These are phyloP conservation scores for Theobroma grandiflorum DNA, from an alignment of 441 rosid genomes.

Conservation along the genomic window DNA sequence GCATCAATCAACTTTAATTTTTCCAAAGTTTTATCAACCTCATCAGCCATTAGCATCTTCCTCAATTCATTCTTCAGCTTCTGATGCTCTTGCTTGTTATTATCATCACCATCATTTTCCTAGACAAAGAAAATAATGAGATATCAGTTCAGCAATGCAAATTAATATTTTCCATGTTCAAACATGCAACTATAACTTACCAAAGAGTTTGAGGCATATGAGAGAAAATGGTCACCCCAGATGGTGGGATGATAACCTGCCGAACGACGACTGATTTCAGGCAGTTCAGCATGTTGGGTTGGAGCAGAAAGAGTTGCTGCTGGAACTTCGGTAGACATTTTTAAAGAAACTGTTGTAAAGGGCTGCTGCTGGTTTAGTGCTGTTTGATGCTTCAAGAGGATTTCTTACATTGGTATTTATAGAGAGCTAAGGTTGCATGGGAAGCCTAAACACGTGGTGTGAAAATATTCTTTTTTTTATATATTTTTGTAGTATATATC, in stretches of 20 bases:
- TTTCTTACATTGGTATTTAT: too few species aligned
- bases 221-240: slow-evolving; percentile 20
- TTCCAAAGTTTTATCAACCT: not conserved
- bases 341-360: not conserved
- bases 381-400: too few species aligned
- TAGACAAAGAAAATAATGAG: not conserved
- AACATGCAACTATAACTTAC: not conserved
- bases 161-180: too few species aligned
- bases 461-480: too few species aligned
- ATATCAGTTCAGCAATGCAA: too few species aligned
- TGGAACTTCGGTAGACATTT: not conserved
- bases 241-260: slow-evolving; percentile 16
- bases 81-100: not conserved
- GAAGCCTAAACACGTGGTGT: not conserved
- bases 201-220: not conserved
- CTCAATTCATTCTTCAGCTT: slow-evolving; percentile 32
- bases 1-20: slow-evolving; percentile 36
- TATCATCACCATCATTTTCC: slow-evolving; percentile 4
- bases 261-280: not conserved
- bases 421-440: too few species aligned
- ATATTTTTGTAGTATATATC: too few species aligned
- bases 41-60: slow-evolving; percentile 19
- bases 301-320: not conserved
- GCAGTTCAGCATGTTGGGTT: not conserved
- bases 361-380: too few species aligned